Evolutionary conservation across 768 basidiomycete genomes (phyloP).

Genomic region (Russula emetica): DNA sequence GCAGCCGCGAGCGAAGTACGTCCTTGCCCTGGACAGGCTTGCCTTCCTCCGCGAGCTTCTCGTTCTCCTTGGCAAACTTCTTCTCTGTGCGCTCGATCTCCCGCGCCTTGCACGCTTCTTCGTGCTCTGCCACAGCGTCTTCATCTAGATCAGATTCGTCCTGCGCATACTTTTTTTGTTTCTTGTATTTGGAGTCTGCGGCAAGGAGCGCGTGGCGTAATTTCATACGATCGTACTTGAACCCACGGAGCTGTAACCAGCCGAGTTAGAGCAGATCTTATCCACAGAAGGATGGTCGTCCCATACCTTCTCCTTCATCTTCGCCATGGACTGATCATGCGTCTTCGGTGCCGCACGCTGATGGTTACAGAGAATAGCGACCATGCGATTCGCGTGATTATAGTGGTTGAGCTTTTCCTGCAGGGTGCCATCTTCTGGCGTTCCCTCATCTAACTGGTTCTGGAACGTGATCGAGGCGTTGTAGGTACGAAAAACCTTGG

Average conservation of each 20-base stretch:
- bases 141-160: slow-evolving; percentile 95
- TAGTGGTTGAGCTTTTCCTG: slow-evolving; percentile 97
- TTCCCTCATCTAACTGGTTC: slow-evolving; percentile 74
- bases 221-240: slow-evolving; percentile 98
- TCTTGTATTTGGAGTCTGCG: slow-evolving; percentile 75
- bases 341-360: slow-evolving; percentile 90
- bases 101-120: slow-evolving; percentile 69
- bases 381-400: slow-evolving; percentile 94
- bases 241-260: slow-evolving; percentile 58
- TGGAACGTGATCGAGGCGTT: slow-evolving; percentile 98
- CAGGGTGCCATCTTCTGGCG: slow-evolving; percentile 63
- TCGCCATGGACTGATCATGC: slow-evolving; percentile 91
- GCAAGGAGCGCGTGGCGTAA: slow-evolving; percentile 82
- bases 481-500: slow-evolving; percentile 99
- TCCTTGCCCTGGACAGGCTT: slow-evolving; percentile 54
- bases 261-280: not conserved
- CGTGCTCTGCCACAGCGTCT: slow-evolving; percentile 79
- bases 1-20: slow-evolving; percentile 63
- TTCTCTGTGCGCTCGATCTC: slow-evolving; percentile 89
- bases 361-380: slow-evolving; percentile 99
- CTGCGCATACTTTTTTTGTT: slow-evolving; percentile 67
- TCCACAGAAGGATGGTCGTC: slow-evolving; percentile 13
- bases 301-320: slow-evolving; percentile 85
- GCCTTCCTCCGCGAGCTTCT: slow-evolving; percentile 73
- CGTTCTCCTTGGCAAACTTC: slow-evolving; percentile 93